Percentiles rank a stretch among this genome's conserved stretches.
Evolutionary conservation across 345 rosid genomes (phyloP).

Genomic region (Pelargonium nanum): DNA sequence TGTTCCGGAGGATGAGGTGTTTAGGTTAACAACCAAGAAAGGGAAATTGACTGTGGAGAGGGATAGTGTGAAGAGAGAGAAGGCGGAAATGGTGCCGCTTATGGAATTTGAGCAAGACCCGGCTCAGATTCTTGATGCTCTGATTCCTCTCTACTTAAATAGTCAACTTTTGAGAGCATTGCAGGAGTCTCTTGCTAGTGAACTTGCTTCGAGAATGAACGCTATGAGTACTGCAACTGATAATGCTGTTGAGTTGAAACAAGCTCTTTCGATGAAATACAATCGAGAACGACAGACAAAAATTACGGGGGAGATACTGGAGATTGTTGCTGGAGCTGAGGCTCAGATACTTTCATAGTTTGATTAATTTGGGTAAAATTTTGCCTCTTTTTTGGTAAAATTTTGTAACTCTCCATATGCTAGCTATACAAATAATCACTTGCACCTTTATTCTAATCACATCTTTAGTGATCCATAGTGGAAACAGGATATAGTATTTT

Average conservation of each 20-base stretch:
- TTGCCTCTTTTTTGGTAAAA: not conserved
- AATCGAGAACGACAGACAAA: slow-evolving; percentile 67
- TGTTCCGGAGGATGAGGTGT: slow-evolving; percentile 70
- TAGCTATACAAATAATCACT: no score
- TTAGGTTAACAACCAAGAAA: slow-evolving; percentile 64
- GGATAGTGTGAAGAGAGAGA: slow-evolving; percentile 24
- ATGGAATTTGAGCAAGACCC: slow-evolving; percentile 87
- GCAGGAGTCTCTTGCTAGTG: slow-evolving; percentile 86
- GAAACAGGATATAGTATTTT: not conserved
- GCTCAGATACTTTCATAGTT: slow-evolving; percentile 39
- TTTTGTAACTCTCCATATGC: not conserved
- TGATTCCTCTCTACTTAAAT: slow-evolving; percentile 83
- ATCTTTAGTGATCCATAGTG: not conserved
- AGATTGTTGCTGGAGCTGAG: slow-evolving; percentile 83
- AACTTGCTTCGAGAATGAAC: slow-evolving; percentile 75
- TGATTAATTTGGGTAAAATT: slow-evolving; percentile 5
- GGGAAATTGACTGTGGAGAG: slow-evolving; percentile 62
- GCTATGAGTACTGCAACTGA: slow-evolving; percentile 78
- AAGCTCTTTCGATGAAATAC: slow-evolving; percentile 44
- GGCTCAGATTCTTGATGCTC: slow-evolving; percentile 80
- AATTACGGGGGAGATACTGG: slow-evolving; percentile 68
- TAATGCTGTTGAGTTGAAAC: slow-evolving; percentile 69
- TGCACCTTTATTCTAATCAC: not conserved
- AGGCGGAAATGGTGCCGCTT: slow-evolving; percentile 39
- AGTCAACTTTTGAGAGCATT: slow-evolving; percentile 78